Evolutionary conservation across 2,329 filamentous ascomycete species (phyloP).

Genomic region (Phaeoacremonium minimum): DNA sequence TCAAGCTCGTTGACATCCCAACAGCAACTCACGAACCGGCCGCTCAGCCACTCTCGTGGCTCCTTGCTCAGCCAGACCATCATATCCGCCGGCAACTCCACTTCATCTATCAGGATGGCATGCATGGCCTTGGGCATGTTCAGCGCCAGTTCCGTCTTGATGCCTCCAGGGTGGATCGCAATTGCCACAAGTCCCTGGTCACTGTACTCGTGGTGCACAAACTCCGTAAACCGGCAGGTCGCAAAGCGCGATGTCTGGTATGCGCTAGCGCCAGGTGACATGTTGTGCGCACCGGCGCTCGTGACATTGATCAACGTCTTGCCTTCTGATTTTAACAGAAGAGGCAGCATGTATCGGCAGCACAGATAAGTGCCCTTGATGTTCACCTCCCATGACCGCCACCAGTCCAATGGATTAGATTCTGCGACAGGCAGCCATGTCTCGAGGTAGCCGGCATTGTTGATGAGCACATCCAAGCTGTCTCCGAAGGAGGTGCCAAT

Average conservation of each 20-base stretch:
- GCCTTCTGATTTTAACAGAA: slow-evolving; percentile 27
- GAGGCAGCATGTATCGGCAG: slow-evolving; percentile 41
- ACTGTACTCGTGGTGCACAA: slow-evolving; percentile 34
- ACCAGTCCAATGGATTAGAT: slow-evolving; percentile 37
- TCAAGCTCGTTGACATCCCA: slow-evolving; percentile 18
- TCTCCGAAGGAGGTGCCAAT: slow-evolving; percentile 16
- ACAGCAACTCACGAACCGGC: slow-evolving; percentile 13
- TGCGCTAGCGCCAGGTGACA: slow-evolving; percentile 27
- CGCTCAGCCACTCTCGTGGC: slow-evolving; percentile 14
- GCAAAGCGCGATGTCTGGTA: slow-evolving; percentile 44
- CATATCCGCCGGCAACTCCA: slow-evolving; percentile 14
- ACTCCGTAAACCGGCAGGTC: slow-evolving; percentile 37
- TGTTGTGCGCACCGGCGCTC: slow-evolving; percentile 30
- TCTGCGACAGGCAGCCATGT: slow-evolving; percentile 26
- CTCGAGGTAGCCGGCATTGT: slow-evolving; percentile 36
- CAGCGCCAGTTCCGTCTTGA: slow-evolving; percentile 34
- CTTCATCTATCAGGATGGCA: slow-evolving; percentile 11
- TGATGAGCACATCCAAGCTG: slow-evolving; percentile 30
- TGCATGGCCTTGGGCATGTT: slow-evolving; percentile 11
- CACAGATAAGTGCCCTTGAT: slow-evolving; percentile 42
- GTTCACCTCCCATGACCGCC: slow-evolving; percentile 44
- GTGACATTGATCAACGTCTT: slow-evolving; percentile 36
- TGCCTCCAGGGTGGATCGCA: slow-evolving; percentile 39
- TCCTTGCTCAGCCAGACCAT: slow-evolving; percentile 16
- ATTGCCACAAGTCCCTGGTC: slow-evolving; percentile 34